Evolutionary conservation across 129 eudicot genomes (phyloP).

Genomic region (Silybum marianum): DNA sequence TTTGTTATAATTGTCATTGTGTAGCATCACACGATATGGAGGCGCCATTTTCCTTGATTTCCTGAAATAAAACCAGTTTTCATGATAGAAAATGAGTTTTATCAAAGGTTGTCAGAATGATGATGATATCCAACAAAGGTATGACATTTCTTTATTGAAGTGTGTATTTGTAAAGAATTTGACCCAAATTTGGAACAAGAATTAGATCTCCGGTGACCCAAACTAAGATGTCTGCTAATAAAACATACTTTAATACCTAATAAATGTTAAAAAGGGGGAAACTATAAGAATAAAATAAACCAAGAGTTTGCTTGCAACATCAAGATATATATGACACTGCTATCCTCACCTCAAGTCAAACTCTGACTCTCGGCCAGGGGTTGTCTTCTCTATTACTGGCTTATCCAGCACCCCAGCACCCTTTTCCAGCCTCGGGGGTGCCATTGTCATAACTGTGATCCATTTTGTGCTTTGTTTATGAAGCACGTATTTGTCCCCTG

Average conservation of each 20-base stretch:
- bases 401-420: slow-evolving; percentile 84
- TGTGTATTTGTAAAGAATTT: not conserved
- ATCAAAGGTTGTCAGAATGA: not conserved
- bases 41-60: slow-evolving; percentile 91
- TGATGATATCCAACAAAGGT: not conserved
- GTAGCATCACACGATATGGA: slow-evolving; percentile 91
- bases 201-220: not conserved
- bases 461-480: slow-evolving; percentile 57
- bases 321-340: not conserved
- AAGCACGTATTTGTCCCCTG: slow-evolving; percentile 70
- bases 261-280: not conserved
- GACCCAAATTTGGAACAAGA: not conserved
- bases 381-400: slow-evolving; percentile 87
- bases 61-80: slow-evolving; percentile 37
- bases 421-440: slow-evolving; percentile 59
- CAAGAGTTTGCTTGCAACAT: not conserved
- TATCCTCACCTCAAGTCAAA: slow-evolving; percentile 77
- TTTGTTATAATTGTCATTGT: slow-evolving; percentile 87
- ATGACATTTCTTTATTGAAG: not conserved
- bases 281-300: not conserved
- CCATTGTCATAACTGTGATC: slow-evolving; percentile 54
- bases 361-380: slow-evolving; percentile 93
- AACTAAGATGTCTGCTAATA: not conserved
- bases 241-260: too few relatives aligned
- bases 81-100: not conserved